Base-by-base conservation (phyloP, 441 rosid genomes). In the Eugenia klotzschiana region DNA sequence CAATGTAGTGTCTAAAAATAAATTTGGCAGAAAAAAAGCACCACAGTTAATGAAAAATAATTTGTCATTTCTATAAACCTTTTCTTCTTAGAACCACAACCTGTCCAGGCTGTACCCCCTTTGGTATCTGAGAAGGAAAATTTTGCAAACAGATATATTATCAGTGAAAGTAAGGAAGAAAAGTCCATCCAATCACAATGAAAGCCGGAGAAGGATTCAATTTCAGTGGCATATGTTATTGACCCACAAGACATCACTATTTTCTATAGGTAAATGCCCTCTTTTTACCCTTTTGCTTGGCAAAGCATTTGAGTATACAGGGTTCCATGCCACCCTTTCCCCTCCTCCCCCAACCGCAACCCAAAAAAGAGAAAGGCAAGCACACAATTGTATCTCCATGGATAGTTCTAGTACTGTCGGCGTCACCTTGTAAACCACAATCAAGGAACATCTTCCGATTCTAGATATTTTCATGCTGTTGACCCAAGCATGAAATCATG, bases 21-120 rank as follows among this genome's bases (percentile, higher is more conserved):
- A 49, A 85, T 85, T 79, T 25, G 74, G 74, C 40, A 29, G 80
- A 73, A 22, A 22, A 50, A 25, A 29, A 81, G 55, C 26, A 40
- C 50, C 29, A 84, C 33, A 29, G 15, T 52, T 49, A 51, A 27
- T 82, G 79, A 46, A 64, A 64, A 82, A 46, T 7, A 22, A 50
- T 58, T 64, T 33, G 8, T 27, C 26, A 77, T 79, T 33, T 26
- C 40, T 26, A 81, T 60, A 56, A 85, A 94, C 98, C 98, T 94
- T 94, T 94, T 83, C 98, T 96, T 90, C 96, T 93, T 85, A 96
- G 89, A 82, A 89, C 88, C 86, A 93, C 79, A 81, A 90, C 89
- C 82, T 96, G 94, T 81, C 97, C 98, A 85, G 90, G 98, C 87
- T 95, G 98, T 88, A 89, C 94, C 51, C 98, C 98, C 86, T 89